A percentile compares a stretch with the other conserved stretches of the same genome.
phyloP scores from a whole-genome alignment of 116 monocot genomes.

The Posidonia oceanica region DNA sequence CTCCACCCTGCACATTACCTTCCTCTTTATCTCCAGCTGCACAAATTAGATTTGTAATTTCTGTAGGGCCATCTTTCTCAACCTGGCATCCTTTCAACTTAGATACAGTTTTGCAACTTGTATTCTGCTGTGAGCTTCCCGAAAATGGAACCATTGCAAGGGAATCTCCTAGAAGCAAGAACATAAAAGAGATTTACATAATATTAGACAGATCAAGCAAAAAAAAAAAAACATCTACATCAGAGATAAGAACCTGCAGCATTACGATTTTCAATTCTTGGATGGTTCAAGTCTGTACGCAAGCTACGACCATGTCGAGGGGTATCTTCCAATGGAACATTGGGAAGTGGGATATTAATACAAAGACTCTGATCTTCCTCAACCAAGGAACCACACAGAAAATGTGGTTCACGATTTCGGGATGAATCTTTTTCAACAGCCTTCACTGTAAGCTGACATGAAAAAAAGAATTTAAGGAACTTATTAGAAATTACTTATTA shows the following conservation, averaged over 20 bases:
- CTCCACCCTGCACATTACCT: constrained; percentile 4
- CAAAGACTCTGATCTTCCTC: constrained; percentile 19
- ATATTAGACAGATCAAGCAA: neutral
- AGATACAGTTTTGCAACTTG: neutral
- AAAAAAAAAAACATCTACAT: neutral
- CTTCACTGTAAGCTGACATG: constrained; percentile 39
- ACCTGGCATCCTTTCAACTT: neutral
- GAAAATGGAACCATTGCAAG: neutral
- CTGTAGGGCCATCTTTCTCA: neutral
- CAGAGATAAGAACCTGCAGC: neutral
- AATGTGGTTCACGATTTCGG: constrained; percentile 37
- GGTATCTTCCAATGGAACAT: constrained; percentile 11
- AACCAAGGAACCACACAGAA: constrained; percentile 43
- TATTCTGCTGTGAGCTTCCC: neutral
- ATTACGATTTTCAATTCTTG: constrained; percentile 1
- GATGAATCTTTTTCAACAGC: constrained; percentile 30
- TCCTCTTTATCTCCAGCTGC: neutral
- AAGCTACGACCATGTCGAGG: constrained; percentile 1
- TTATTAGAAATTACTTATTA: neutral
- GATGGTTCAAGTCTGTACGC: constrained; percentile 12
- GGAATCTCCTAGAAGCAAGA: constrained; percentile 1
- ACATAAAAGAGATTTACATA: neutral
- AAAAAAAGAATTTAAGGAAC: neutral
- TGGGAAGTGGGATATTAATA: constrained; percentile 23
- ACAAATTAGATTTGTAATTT: neutral